Percentiles rank a stretch among this genome's conserved stretches.
phyloP scores from a whole-genome alignment of 1,284 basidiomycete species.

The Ceratobasidium theobromae region DNA sequence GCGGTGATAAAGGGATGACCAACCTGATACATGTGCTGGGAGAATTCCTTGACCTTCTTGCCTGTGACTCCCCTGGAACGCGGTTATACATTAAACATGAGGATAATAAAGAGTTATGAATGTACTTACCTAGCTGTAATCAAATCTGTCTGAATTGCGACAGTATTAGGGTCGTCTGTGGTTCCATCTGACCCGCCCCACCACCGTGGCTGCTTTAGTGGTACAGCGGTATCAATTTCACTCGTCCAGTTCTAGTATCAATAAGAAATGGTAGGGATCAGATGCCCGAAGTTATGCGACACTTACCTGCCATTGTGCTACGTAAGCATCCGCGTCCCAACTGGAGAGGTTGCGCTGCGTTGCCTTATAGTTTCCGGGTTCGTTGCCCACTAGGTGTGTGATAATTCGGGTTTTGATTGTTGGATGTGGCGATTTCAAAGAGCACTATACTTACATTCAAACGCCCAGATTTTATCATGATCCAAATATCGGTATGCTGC shows the following conservation, averaged over 20 bases:
- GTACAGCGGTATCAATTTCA: constrained; percentile 22
- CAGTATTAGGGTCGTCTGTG: constrained; percentile 28
- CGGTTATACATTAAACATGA: background rate
- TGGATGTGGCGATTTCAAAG: background rate
- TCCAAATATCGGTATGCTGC: constrained; percentile 27
- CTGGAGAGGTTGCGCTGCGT: constrained; percentile 28
- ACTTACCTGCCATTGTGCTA: constrained; percentile 28
- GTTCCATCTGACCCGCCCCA: constrained; percentile 14
- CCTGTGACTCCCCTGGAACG: background rate
- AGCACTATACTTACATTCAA: constrained; percentile 28
- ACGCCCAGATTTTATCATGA: constrained; percentile 4
- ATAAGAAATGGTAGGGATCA: background rate
- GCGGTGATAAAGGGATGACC: background rate
- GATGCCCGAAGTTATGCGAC: no score
- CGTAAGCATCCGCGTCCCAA: constrained; percentile 32
- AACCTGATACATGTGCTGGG: constrained; percentile 35
- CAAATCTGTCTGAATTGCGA: constrained; percentile 23
- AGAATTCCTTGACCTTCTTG: constrained; percentile 32
- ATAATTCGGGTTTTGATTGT: background rate
- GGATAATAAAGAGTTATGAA: background rate
- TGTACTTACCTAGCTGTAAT: constrained; percentile 29
- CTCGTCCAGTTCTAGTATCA: constrained; percentile 29
- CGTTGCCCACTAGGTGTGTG: constrained; percentile 32
- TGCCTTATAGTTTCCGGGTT: constrained; percentile 35
- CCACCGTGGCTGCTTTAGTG: constrained; percentile 10